These are phyloP conservation scores for Alternaria incomplexa DNA, from an alignment of 2,329 filamentous ascomycete species.

Conservation along the genomic window DNA sequence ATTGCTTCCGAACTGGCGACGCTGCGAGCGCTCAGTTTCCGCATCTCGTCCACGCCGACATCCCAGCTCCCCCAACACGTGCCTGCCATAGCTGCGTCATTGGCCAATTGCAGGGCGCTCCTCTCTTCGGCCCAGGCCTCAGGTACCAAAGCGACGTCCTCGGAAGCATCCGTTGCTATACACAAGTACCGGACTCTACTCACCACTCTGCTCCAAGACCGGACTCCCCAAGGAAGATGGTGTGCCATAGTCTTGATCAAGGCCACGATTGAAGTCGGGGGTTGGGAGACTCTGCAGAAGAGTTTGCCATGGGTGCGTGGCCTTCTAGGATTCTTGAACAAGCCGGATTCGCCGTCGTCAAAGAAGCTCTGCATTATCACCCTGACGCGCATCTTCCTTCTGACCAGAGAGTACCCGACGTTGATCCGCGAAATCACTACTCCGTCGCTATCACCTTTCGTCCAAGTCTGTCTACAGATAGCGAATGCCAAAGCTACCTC, in stretches of 20 bases:
- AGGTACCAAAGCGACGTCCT: conserved; percentile 65
- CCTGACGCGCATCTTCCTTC: conserved; percentile 80
- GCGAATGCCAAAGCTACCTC: conserved; percentile 29
- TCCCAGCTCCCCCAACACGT: conserved; percentile 76
- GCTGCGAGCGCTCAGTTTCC: conserved; percentile 62
- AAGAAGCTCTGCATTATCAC: conserved; percentile 80
- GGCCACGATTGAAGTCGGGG: conserved; percentile 79
- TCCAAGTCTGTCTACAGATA: conserved; percentile 74
- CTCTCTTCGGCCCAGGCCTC: conserved; percentile 67
- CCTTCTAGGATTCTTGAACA: conserved; percentile 78
- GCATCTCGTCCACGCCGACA: conserved; percentile 73
- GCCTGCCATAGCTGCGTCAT: conserved; percentile 67
- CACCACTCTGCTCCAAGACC: conserved; percentile 78
- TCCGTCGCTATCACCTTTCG: conserved; percentile 76
- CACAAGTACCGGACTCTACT: conserved; percentile 84
- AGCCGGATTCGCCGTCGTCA: conserved; percentile 74
- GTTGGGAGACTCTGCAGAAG: conserved; percentile 79
- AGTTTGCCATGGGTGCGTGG: conserved; percentile 77
- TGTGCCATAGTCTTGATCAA: conserved; percentile 80
- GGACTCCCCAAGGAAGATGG: conserved; percentile 75
- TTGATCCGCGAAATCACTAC: conserved; percentile 87
- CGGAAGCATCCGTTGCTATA: conserved; percentile 72
- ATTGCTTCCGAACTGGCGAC: conserved; percentile 36
- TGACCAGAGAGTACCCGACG: conserved; percentile 82
- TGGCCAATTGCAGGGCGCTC: conserved; percentile 62